Evolutionary conservation across 2,329 filamentous ascomycete genomes (phyloP).

Genomic region (Acrocalymma vagum): DNA sequence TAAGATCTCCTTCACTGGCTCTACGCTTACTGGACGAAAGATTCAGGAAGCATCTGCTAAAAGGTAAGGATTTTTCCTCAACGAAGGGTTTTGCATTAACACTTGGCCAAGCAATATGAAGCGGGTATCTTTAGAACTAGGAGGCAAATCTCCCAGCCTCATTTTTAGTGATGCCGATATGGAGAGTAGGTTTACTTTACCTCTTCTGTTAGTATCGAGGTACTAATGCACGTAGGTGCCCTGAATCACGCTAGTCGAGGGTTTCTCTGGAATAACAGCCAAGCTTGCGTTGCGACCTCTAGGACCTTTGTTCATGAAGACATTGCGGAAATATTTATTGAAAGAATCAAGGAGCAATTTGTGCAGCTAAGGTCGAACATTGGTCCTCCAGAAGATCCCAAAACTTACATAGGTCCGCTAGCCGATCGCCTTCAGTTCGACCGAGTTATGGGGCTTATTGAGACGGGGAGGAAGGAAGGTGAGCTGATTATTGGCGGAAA

Average conservation of each 20-base stretch:
- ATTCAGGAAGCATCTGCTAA: conserved; percentile 38
- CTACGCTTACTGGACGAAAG: conserved; percentile 41
- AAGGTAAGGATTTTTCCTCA: too few species aligned
- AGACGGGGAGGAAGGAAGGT: conserved; percentile 27
- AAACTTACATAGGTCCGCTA: conserved; percentile 33
- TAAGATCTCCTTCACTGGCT: conserved; percentile 53
- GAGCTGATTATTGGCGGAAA: conserved; percentile 31
- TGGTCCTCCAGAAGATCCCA: conserved; percentile 17
- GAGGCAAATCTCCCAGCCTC: conserved; percentile 55
- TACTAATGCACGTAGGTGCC: conserved; percentile 41
- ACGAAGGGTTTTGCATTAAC: background rate
- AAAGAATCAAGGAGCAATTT: conserved; percentile 25
- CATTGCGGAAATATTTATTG: conserved; percentile 31
- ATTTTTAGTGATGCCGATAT: conserved; percentile 58
- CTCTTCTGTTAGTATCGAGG: conserved; percentile 46
- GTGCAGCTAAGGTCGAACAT: conserved; percentile 15
- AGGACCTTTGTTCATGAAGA: conserved; percentile 29
- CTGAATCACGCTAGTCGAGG: conserved; percentile 39
- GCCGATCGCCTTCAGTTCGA: conserved; percentile 30
- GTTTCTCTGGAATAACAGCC: conserved; percentile 60
- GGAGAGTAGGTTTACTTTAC: conserved; percentile 43
- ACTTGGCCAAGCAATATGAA: conserved; percentile 48
- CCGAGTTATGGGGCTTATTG: conserved; percentile 31
- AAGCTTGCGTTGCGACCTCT: conserved; percentile 29
- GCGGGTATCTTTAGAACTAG: conserved; percentile 55